A percentile compares a stretch with the other conserved stretches of the same genome.
Evolutionary conservation across 2,329 filamentous ascomycete species (phyloP).

Genomic region (Diaporthe aspalathi): DNA sequence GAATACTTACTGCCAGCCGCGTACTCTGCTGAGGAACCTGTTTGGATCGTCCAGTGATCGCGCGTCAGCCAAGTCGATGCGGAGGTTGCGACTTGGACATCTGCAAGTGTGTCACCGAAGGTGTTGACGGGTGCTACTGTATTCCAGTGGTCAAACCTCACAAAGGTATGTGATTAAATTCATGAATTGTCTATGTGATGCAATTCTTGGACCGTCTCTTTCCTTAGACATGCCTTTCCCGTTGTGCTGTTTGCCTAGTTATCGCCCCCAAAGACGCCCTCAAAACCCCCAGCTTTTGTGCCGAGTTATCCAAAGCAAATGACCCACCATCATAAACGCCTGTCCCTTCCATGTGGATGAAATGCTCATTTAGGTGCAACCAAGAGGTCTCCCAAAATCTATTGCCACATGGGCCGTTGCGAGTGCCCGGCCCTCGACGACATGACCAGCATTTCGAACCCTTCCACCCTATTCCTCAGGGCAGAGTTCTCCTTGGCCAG

Average conservation of each 20-base stretch:
- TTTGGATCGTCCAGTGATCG: too few relatives aligned
- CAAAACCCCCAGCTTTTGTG: background rate
- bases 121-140: background rate
- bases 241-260: background rate
- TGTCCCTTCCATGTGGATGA: background rate
- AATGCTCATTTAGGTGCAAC: background rate
- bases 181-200: slow-evolving; percentile 7
- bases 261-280: background rate
- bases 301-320: background rate
- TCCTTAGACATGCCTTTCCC: slow-evolving; percentile 1
- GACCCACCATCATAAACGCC: background rate
- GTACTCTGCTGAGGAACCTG: too few relatives aligned
- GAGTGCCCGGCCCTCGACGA: slow-evolving; percentile 39
- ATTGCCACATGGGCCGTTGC: slow-evolving; percentile 33
- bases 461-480: slow-evolving; percentile 52
- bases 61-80: background rate
- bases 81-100: background rate
- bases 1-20: too few relatives aligned
- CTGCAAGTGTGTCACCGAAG: background rate
- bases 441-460: slow-evolving; percentile 49
- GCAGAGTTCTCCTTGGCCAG: slow-evolving; percentile 59
- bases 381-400: background rate
- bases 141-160: background rate
- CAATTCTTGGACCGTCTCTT: background rate
- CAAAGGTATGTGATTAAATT: background rate